Percentiles rank a stretch among this genome's conserved stretches.
These are phyloP conservation scores for Nannochloropsis limnetica DNA, from an alignment of 352 stramenopile species.

Conservation along the genomic window DNA sequence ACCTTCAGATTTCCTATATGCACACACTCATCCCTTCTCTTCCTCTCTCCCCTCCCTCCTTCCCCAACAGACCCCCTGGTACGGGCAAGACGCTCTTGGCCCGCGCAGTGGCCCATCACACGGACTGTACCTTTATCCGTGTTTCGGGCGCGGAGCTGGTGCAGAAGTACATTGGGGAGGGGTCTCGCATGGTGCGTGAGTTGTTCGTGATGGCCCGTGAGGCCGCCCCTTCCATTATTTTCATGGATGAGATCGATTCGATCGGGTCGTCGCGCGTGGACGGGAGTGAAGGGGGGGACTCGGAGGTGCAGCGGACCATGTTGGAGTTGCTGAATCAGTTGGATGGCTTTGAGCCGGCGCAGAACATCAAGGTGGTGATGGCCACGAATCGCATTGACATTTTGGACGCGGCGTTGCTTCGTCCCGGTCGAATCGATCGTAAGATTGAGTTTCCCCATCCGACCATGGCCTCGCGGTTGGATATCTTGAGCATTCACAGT, in stretches of 20 bases:
- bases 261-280: constrained; percentile 85
- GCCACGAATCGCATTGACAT: constrained; percentile 99
- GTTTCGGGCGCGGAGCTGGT: constrained; percentile 96
- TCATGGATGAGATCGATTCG: constrained; percentile 99
- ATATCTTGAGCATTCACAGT: constrained; percentile 97
- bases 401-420: constrained; percentile 86
- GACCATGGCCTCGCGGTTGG: constrained; percentile 79
- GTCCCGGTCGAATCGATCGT: constrained; percentile 93
- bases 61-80: constrained; percentile 94
- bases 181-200: constrained; percentile 96
- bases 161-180: constrained; percentile 99
- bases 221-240: constrained; percentile 95
- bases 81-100: constrained; percentile 97
- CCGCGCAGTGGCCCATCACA: constrained; percentile 96
- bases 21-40: not conserved
- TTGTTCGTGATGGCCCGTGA: constrained; percentile 96
- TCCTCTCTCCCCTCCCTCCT: constrained; percentile 62
- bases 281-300: constrained; percentile 80
- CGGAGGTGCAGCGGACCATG: constrained; percentile 99
- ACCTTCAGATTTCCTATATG: not conserved
- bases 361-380: constrained; percentile 97
- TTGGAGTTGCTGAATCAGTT: constrained; percentile 97
- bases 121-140: constrained; percentile 99
- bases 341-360: constrained; percentile 64
- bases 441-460: constrained; percentile 99